Base-by-base conservation (phyloP, 2,329 filamentous ascomycete genomes). In the Aspergillus hortae region DNA sequence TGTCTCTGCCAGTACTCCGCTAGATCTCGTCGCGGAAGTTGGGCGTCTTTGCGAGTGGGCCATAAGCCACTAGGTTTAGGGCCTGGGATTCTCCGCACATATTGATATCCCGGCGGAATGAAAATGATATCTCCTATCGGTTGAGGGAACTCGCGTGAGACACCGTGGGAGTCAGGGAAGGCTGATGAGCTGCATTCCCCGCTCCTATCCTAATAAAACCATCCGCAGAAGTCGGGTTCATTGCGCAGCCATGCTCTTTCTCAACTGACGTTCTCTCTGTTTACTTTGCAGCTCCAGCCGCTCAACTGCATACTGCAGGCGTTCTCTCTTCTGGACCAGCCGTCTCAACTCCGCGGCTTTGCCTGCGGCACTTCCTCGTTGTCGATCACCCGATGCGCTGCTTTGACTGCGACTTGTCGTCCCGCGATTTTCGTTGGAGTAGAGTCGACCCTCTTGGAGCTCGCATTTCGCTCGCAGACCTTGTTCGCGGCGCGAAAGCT, bases 291-390 rank as follows among this genome's bases (percentile, higher is more conserved):
- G 67, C 76, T 94, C 89, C 58, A 96, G 71, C 55, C 91, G 81
- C 67, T 94, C 90, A 15, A 96, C 89, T 25, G 89, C 87, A 75
- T 95, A 96, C 67, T 89, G 86, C 61, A 96, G 74, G 46, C 90
- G 83, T 71, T 95, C 90, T 72, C 90, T 92, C 72, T 90, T 87
- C 76, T 91, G 89, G 52, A 83, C 78, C 51, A 94, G 71, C 57
- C 88, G 86, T 62, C 83, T 84, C 55, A 90, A 76, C 62, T 82
- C 83, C 52, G 80, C 77, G 51, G 82, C 78, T 64, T 82, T 74
- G 33, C 56, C 62, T 46, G 69, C 62, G 27, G 54, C 61, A 33
- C 55, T 62, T 43, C 53, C 56, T 55, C 51, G 55, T 46, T 60
- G 53, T 53, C 62, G 55, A 58, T 60, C 52, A 53, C 62, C 60